Base-by-base conservation (phyloP, 495 filamentous ascomycete genomes). In the Podospora fimiseda region DNA sequence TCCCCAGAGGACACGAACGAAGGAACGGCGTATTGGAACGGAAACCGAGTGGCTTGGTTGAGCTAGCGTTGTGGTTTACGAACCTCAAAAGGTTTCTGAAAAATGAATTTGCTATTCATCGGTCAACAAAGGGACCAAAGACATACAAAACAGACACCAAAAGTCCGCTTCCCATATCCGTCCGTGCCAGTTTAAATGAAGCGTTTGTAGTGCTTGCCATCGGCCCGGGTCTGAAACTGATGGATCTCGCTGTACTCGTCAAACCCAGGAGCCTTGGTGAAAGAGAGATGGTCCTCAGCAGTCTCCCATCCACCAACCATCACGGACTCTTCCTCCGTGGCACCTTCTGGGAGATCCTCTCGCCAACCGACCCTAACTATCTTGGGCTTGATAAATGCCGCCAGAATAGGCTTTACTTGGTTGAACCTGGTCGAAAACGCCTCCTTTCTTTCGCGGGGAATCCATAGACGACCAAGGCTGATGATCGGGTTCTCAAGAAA, bases 251-350 rank as follows among this genome's bases (percentile, higher is more conserved):
- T 53, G 50, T 75, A 80, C 50, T 70, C 68, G 36, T 58, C 53
- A 20, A 72, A 72, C 5, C 38, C 68, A 15, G 65, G 58, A 3
- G 68, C 60, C 47, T 69, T 60, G 16, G 59, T 66, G 53, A 78
- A 79, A 3, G 55, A 70, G 23, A 40, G 44, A 49, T 80, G 74
- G 48, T 70, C 66, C 53, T 80, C 73, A 3, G 74, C 67, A 15
- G 59, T 61, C 21, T 70, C 61, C 77, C 77, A 81, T 3, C 79
- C 75, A 40, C 56, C 70, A n/a, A 80, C 70, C 0, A 83, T 39
- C 0, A 80, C 70, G 51, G 73, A 77, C 56, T 84, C 79, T 45
- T 83, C 78, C 30, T 79, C 75, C 15, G 68, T 61, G 3, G 58
- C 64, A 1, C 59, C 56, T 4, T 60, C 59, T 30, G 69, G 65